Evolutionary conservation across 495 filamentous ascomycete genomes (phyloP).

Genomic region (Penicillium simplicissimum): DNA sequence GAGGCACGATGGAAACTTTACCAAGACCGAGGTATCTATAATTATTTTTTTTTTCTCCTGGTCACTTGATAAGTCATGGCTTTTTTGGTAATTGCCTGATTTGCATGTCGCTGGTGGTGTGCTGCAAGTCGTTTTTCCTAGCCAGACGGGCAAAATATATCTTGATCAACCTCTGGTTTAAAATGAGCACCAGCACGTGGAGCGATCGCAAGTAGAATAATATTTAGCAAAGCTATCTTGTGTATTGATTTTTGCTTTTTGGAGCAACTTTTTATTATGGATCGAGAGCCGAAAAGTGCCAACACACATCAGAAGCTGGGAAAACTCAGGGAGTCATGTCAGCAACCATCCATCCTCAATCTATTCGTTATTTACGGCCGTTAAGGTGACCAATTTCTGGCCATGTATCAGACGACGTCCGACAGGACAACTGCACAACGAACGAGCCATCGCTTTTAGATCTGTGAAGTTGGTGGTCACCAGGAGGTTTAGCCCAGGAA

Average conservation of each 20-base stretch:
- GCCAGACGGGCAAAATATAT: constrained; percentile 1
- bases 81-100: background rate
- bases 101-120: no score
- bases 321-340: background rate
- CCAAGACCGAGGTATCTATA: background rate
- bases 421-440: no score
- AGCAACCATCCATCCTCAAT: no score
- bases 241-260: background rate
- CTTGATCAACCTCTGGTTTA: no score
- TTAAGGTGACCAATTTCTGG: no score
- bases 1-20: background rate
- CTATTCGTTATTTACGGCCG: no score
- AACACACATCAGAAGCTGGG: background rate
- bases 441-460: no score
- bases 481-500: no score
- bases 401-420: no score
- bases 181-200: background rate
- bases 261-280: constrained; percentile 1
- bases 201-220: background rate
- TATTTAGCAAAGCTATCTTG: background rate
- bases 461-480: no score
- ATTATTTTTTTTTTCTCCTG: background rate
- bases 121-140: background rate
- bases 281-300: background rate
- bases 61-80: background rate